Evolutionary conservation across 306 rosid genomes (phyloP), one percentile per base, ranked within the genome.

Genomic region (Prunus mongolica): DNA sequence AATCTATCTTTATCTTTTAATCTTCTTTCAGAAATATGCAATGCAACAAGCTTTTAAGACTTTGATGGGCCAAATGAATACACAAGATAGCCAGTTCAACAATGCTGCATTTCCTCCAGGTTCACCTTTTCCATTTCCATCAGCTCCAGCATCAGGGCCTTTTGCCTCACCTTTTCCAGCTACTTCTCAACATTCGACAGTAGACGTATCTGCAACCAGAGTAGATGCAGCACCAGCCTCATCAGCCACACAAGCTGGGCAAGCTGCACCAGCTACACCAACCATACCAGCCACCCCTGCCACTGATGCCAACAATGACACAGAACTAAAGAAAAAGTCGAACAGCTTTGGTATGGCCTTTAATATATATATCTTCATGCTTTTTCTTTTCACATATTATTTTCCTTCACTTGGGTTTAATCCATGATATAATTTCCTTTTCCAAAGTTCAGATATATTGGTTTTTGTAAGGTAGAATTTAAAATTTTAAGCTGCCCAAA

Each of bases 21-120:
- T 79, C 27, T 27, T 81, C 67, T 83, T 76, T 80, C 90, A 96
- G 99, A 91, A 88, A 62, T 96, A 91, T 96, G 98, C 98, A 61
- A 93, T 93, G 96, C 97, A 93, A 91, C 99, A 93, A 93, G 98
- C 99, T 87, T 87, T 93, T 81, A 91, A 96, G 91, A 89, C 91
- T 68, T 27, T 96, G 90, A 91, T 93, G 99, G 89, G 97, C 72
- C 98, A 93, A 82, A 86, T 87, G 97, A 87, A 87, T 88, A 10
- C 98, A 76, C 99, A 88, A 84, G 86, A 81, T 71, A 85, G 78
- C 73, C 93, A 67, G 67, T 84, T 87, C 79, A 81, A 74, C 65
- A 89, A 79, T 80, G 72, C 93, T 82, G 77, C 89, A 38, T 86
- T 82, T 81, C 80, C 96, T 71, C 84, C 91, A 49, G 97, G 93